phyloP scores from a whole-genome alignment of 768 basidiomycete genomes.

The Podaxis sp. region DNA sequence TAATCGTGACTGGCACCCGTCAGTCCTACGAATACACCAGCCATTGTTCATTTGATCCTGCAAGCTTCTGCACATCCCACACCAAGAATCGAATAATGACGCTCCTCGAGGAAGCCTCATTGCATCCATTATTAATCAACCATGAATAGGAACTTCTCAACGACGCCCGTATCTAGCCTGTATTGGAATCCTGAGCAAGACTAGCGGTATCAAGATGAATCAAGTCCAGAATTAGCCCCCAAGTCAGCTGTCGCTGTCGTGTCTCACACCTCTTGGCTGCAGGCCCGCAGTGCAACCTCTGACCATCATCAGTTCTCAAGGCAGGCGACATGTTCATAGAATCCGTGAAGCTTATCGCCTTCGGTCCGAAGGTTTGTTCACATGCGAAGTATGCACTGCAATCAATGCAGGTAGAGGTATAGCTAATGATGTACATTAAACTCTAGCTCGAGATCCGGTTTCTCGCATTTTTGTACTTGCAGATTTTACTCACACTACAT shows the following conservation, averaged over 20 bases:
- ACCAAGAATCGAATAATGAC: neutral
- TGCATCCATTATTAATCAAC: constrained; percentile 7
- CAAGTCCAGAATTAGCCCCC: neutral
- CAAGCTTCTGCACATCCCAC: neutral
- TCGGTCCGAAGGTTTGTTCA: neutral
- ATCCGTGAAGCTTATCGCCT: neutral
- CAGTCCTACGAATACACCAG: neutral
- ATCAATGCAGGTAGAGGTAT: neutral
- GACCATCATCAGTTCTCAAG: neutral
- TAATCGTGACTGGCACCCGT: neutral
- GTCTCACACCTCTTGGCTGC: neutral
- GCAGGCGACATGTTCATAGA: neutral
- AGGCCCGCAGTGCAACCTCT: neutral
- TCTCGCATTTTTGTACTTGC: neutral
- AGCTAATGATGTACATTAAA: neutral
- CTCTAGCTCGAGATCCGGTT: neutral
- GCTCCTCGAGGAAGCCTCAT: constrained; percentile 4
- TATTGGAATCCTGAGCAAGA: neutral
- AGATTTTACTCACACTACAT: neutral
- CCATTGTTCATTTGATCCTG: neutral
- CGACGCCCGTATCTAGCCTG: neutral
- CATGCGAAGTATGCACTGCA: neutral
- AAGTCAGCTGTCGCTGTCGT: neutral
- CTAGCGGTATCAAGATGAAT: constrained; percentile 2
- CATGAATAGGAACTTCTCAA: neutral